Percentiles rank a stretch among this genome's conserved stretches.
Conservation (phyloP, 768 basidiomycete species). For the Suillus subaureus region DNA sequence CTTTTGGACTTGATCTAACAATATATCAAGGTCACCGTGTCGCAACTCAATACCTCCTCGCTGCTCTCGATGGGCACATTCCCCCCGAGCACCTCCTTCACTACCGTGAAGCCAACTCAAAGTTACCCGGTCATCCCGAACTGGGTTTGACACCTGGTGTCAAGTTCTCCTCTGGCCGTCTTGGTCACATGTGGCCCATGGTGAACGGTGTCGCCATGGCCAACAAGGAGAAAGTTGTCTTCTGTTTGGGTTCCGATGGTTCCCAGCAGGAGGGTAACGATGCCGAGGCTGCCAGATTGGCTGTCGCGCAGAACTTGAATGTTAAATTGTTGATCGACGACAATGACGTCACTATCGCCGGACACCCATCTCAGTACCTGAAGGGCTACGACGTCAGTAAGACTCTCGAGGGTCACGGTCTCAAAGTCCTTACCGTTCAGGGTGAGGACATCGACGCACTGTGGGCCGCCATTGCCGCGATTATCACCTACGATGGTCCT, state of each 20-base stretch:
- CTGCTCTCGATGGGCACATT: constrained; percentile 73
- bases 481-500: constrained; percentile 69
- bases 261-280: constrained; percentile 93
- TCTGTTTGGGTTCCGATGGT: constrained; percentile 87
- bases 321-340: constrained; percentile 88
- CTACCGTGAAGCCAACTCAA: constrained; percentile 85
- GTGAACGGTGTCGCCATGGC: constrained; percentile 87
- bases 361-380: constrained; percentile 85
- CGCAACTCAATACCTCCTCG: constrained; percentile 84
- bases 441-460: constrained; percentile 83
- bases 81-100: constrained; percentile 78
- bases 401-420: constrained; percentile 80
- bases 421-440: constrained; percentile 71
- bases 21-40: constrained; percentile 73
- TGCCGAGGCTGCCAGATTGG: constrained; percentile 85
- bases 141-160: constrained; percentile 89
- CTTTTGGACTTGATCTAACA: constrained; percentile 4
- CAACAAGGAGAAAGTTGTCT: constrained; percentile 73
- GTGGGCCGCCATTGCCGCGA: constrained; percentile 63
- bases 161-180: constrained; percentile 91
- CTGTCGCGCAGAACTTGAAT: constrained; percentile 81
- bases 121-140: constrained; percentile 89
- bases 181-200: constrained; percentile 89
- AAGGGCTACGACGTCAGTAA: constrained; percentile 72
- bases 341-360: constrained; percentile 92